These are phyloP conservation scores for Gracilaria caudata DNA, from an alignment of 23 red algal genomes.

Conservation along the genomic window DNA sequence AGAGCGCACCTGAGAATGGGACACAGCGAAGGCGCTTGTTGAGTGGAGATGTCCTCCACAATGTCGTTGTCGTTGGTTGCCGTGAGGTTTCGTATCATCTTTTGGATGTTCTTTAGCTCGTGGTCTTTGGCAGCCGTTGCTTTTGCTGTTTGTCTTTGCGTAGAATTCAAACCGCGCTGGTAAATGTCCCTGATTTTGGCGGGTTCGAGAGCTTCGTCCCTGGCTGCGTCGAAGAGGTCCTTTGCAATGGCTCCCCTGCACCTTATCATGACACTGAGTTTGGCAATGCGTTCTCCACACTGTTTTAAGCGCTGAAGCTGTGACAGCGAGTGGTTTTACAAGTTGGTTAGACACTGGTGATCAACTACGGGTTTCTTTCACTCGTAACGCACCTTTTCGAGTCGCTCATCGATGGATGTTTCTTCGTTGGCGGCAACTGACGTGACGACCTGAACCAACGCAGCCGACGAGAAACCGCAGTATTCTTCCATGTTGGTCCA, in stretches of 20 bases:
- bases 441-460: constrained; percentile 2
- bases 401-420: neutral
- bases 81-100: neutral
- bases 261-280: constrained; percentile 6
- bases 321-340: neutral
- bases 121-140: neutral
- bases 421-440: constrained; percentile 14
- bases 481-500: constrained; percentile 16
- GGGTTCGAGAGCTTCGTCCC: constrained; percentile 7
- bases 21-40: constrained; percentile 19
- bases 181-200: constrained; percentile 14
- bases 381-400: constrained; percentile 3
- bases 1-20: constrained; percentile 34
- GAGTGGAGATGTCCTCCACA: constrained; percentile 39
- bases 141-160: neutral
- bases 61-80: constrained; percentile 39
- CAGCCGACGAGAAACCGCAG: neutral
- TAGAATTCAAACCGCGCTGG: neutral
- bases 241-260: constrained; percentile 2
- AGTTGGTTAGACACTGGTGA: neutral
- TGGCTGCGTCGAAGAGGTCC: constrained; percentile 12
- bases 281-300: constrained; percentile 3
- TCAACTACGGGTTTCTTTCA: neutral
- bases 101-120: constrained; percentile 19
- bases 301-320: constrained; percentile 6